Base-by-base conservation (phyloP, 768 basidiomycete genomes). In the Hortiboletus campestris region DNA sequence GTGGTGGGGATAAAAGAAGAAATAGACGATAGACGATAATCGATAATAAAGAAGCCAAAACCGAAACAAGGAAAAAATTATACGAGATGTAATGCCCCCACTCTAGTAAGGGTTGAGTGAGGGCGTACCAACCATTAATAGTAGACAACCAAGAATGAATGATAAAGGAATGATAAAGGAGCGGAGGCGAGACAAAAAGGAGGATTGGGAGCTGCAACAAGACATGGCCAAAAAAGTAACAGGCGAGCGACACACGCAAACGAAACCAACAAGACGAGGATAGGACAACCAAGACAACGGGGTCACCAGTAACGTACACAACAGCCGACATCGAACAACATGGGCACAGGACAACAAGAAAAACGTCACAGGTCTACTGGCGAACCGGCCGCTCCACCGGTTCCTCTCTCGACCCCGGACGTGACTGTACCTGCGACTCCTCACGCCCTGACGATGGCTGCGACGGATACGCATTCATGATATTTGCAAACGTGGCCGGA, bases 391-490 rank as follows among this genome's bases (percentile, higher is more conserved):
- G 58, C 35, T 62, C 52, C 42, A 51, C 60, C 49, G 58, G 50
- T 42, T 64, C 50, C 2, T 71, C 71, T 48, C 70, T 64, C 31
- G 68, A 66, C 8, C 59, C 63, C 9, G 69, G 63, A 49, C 65
- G 69, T 14, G 67, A 67, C 31, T 63, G 67, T 17, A 55, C 59
- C 12, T 65, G 63, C 8, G 68, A 57, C 16, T 66, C 63, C 10
- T 60, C 70, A 17, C 61, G 65, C 11, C 36, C 54, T n/a, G n/a
- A n/a, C n/a, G 65, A 58, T 16, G 62, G 58, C 31, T 69, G 67
- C 1, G 73, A 67, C 11, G 83, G 78, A 66, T 85, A 86, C n/a
- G 85, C 84, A 61, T 84, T 82, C 84, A 88, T 83, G 59, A 88
- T 85, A 56, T 80, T 83, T 34, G 84, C 87, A 65, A 87, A 81